phyloP scores from a whole-genome alignment of 225 moss, liverwort and hornwort genomes.

The Neckera pumila region DNA sequence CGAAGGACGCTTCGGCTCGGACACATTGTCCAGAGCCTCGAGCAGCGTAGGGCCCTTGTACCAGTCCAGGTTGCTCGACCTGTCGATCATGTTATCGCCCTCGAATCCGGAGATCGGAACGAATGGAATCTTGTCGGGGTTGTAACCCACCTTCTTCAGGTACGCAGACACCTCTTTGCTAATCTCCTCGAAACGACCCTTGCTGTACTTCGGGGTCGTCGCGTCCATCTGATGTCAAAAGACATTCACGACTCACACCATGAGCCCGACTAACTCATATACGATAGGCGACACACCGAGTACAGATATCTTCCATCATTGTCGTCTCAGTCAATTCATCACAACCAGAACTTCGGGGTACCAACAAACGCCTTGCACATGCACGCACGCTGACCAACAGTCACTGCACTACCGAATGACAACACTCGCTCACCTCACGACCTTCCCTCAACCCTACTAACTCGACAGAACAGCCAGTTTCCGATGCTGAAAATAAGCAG shows the following conservation, averaged over 20 bases:
- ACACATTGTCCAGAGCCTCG: slow-evolving; percentile 38
- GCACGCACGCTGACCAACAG: no score
- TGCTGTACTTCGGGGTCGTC: slow-evolving; percentile 71
- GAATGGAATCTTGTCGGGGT: slow-evolving; percentile 49
- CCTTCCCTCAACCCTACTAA: not conserved
- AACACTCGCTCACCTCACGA: not conserved
- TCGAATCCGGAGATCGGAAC: slow-evolving; percentile 46
- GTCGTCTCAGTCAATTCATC: no score
- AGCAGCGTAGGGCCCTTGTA: slow-evolving; percentile 46
- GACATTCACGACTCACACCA: no score
- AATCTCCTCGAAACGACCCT: slow-evolving; percentile 44
- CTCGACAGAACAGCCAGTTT: no score
- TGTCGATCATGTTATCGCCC: slow-evolving; percentile 58
- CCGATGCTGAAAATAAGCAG: no score
- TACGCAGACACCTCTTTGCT: slow-evolving; percentile 42
- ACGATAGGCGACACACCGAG: no score
- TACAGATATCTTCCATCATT: no score
- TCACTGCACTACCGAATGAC: accelerated
- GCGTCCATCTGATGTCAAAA: slow-evolving; percentile 47
- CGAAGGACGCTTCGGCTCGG: slow-evolving; percentile 49
- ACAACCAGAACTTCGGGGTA: no score
- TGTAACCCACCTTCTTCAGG: slow-evolving; percentile 59
- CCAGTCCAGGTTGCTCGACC: slow-evolving; percentile 45
- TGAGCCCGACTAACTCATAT: no score
- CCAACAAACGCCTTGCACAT: no score